These are phyloP conservation scores for Gastrodia elata DNA, from an alignment of 106 monocot species.

Conservation along the genomic window DNA sequence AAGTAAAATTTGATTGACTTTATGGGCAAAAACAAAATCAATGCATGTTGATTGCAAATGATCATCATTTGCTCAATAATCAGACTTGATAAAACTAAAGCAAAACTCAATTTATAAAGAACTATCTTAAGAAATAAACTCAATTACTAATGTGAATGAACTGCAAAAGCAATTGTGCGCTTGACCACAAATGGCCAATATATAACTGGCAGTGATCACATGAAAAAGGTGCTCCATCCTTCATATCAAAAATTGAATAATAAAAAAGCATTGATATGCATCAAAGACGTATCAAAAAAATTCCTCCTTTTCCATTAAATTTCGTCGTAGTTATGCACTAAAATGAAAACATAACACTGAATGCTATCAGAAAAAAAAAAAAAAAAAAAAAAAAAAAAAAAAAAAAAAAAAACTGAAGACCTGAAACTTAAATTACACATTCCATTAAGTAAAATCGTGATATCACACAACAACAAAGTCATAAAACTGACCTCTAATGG, in stretches of 20 bases:
- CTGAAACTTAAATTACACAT: conserved; percentile 2
- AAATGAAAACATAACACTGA: background rate
- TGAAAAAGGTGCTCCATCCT: background rate
- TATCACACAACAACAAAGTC: conserved; percentile 17
- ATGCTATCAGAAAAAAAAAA: background rate
- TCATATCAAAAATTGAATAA: background rate
- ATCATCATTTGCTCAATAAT: no score
- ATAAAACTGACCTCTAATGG: conserved; percentile 14
- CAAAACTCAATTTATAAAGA: no score
- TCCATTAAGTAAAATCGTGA: background rate
- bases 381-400: background rate
- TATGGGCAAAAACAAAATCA: no score
- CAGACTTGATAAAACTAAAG: no score
- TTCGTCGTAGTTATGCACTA: background rate
- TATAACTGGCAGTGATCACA: background rate
- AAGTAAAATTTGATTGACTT: no score
- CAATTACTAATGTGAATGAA: no score
- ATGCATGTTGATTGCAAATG: no score
- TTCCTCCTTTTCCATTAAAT: conserved; percentile 2
- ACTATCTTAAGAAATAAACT: no score
- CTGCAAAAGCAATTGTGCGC: no score
- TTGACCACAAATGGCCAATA: no score
- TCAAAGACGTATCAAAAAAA: background rate
- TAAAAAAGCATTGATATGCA: background rate
- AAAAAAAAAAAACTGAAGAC: background rate